Percentiles rank a stretch among this genome's conserved stretches.
phyloP scores from a whole-genome alignment of 805 yeast species.

The Metschnikowia sp. region DNA sequence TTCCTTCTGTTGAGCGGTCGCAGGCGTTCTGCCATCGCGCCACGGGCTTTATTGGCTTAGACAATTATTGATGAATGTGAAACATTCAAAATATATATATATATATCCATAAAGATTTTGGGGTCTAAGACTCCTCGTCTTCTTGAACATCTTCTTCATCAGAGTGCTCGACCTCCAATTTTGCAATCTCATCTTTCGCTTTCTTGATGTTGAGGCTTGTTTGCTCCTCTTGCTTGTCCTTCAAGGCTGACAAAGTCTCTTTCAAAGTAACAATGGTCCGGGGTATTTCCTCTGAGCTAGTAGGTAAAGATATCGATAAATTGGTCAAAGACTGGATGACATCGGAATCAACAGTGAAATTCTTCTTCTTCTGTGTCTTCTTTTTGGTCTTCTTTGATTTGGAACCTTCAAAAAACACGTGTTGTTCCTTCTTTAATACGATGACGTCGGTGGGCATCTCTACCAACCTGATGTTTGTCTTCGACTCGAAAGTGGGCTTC shows the following conservation, averaged over 20 bases:
- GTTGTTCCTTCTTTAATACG: slow-evolving; percentile 60
- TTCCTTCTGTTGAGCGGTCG: not conserved
- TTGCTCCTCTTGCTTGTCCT: slow-evolving; percentile 72
- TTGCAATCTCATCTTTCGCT: slow-evolving; percentile 74
- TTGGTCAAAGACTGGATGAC: slow-evolving; percentile 73
- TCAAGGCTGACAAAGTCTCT: slow-evolving; percentile 66
- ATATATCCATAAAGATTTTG: not conserved
- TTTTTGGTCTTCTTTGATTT: slow-evolving; percentile 47
- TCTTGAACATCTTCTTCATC: slow-evolving; percentile 42
- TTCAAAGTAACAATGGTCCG: slow-evolving; percentile 63
- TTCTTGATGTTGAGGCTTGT: slow-evolving; percentile 71
- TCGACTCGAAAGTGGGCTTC: slow-evolving; percentile 22
- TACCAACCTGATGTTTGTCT: slow-evolving; percentile 43
- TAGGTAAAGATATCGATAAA: slow-evolving; percentile 75
- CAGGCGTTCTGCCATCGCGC: no score
- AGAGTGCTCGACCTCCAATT: slow-evolving; percentile 49
- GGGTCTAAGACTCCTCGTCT: slow-evolving; percentile 6
- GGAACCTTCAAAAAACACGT: slow-evolving; percentile 52
- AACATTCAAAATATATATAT: not conserved
- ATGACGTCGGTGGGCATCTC: slow-evolving; percentile 64
- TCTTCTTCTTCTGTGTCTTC: slow-evolving; percentile 42
- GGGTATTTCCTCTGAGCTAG: slow-evolving; percentile 66
- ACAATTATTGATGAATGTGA: no score
- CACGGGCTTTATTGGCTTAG: no score
- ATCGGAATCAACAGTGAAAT: slow-evolving; percentile 75